Evolutionary conservation across 1,284 basidiomycete genomes (phyloP).

Genomic region (Fomitiporia mediterranea): DNA sequence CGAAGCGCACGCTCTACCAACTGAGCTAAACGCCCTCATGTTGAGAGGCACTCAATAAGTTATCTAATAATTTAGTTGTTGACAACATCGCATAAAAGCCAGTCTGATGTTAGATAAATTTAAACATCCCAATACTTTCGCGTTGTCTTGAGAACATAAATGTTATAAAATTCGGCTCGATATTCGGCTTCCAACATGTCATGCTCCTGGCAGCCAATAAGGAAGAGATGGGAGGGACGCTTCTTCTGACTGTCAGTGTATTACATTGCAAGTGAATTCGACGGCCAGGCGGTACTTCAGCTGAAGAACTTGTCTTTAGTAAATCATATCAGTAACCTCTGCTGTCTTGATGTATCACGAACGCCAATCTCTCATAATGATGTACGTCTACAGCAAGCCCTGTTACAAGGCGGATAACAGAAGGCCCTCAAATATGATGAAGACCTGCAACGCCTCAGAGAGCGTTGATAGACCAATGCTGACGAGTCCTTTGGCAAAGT

Average conservation of each 20-base stretch:
- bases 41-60: neutral
- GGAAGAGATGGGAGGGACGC: too few relatives aligned
- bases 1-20: conserved; percentile 9
- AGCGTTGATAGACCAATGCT: conserved; percentile 68
- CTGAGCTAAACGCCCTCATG: conserved; percentile 3
- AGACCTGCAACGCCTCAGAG: too few relatives aligned
- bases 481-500: conserved; percentile 67
- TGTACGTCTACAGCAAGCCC: conserved; percentile 84
- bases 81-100: too few relatives aligned
- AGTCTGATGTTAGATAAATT: too few relatives aligned
- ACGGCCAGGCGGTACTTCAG: conserved; percentile 44
- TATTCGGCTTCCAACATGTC: too few relatives aligned
- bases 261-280: conserved; percentile 64
- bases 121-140: too few relatives aligned
- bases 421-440: too few relatives aligned
- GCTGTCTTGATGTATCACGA: conserved; percentile 43
- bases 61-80: neutral
- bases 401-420: too few relatives aligned
- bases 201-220: too few relatives aligned
- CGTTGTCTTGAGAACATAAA: too few relatives aligned
- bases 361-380: conserved; percentile 36
- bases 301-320: conserved; percentile 15
- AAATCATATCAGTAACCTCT: conserved; percentile 36
- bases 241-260: conserved; percentile 77
- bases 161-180: too few relatives aligned